Evolutionary conservation across 2,329 filamentous ascomycete genomes (phyloP), one percentile per base, ranked within the genome.

Genomic region (Thermoascus crustaceus): DNA sequence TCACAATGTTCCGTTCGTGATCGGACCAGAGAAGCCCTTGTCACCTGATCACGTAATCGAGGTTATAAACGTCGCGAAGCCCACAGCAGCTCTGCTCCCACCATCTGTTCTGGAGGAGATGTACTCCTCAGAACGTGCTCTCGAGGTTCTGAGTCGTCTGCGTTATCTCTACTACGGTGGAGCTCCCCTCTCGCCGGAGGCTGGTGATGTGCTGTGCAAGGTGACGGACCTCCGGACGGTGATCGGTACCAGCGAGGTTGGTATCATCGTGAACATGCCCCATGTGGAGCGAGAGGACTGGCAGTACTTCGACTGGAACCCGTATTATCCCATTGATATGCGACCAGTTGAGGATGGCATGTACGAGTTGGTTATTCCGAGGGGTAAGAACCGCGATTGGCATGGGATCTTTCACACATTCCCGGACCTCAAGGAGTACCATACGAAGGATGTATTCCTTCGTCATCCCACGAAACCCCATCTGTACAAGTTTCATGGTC

Each of bases 401-500:
- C 40, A 39, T 7, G 24, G 30, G 4, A 30, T 46, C 19, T 48
- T 42, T 14, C 48, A 51, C 20, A 49, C 40, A 2, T 47, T 44
- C 27, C 49, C 50, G 0, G 32, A 48, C 18, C 18, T 44, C 5
- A 33, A 37, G 1, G 37, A 33, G 17, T 54, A 47, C 32, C 42
- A 34, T 7, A 49, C 48, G 2, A 41, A 38, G 7, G 49, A 53
- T 29, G 31, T 50, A 4, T 50, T 47, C 34, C 29, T 35, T 11
- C 47, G 32, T 8, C 49, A 52, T 24, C 48, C 49, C 2, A 38
- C 35, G 3, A 48, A 46, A 9, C 41, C 49, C 1, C 40, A 50
- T 30, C 44, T 59, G 1, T 69, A 61, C 58, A 53, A 50, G 7
- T 67, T 54, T 35, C 40, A 55, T 16, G 63, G 63, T 1, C 50